Conservation (phyloP, 345 rosid genomes). For the Trapa incisa region DNA sequence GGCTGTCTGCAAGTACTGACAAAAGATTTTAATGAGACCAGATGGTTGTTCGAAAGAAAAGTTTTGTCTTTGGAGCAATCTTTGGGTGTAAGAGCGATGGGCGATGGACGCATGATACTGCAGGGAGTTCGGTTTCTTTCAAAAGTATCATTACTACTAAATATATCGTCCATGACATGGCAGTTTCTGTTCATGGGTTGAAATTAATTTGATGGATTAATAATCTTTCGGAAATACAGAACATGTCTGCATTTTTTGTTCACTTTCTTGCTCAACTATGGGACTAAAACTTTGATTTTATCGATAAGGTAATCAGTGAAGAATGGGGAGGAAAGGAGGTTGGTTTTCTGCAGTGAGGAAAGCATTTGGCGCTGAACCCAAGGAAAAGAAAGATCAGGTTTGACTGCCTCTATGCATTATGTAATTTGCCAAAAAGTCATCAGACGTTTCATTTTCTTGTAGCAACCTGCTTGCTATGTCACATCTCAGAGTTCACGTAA, state of each 20-base stretch:
- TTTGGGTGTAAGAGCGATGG: no score
- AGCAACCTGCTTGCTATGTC: background rate
- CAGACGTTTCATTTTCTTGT: background rate
- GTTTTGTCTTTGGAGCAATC: no score
- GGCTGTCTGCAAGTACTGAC: no score
- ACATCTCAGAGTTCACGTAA: slow-evolving; percentile 24
- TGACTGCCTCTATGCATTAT: background rate
- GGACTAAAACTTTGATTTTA: background rate
- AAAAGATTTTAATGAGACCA: no score
- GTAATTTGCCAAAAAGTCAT: background rate
- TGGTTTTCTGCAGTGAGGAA: slow-evolving; percentile 82
- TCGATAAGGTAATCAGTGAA: slow-evolving; percentile 6
- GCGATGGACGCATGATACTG: no score
- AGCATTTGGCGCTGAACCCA: slow-evolving; percentile 44
- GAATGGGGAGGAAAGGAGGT: slow-evolving; percentile 57
- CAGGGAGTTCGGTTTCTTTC: no score
- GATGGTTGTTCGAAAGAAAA: no score
- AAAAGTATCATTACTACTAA: no score
- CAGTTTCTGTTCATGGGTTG: background rate
- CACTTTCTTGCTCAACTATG: background rate
- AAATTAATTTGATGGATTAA: background rate
- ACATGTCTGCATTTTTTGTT: no score
- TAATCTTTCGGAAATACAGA: background rate
- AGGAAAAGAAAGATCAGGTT: slow-evolving; percentile 42
- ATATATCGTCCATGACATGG: background rate